Conservation (phyloP, 2,329 filamentous ascomycete genomes). For the Aspergillus brunneoviolaceus region DNA sequence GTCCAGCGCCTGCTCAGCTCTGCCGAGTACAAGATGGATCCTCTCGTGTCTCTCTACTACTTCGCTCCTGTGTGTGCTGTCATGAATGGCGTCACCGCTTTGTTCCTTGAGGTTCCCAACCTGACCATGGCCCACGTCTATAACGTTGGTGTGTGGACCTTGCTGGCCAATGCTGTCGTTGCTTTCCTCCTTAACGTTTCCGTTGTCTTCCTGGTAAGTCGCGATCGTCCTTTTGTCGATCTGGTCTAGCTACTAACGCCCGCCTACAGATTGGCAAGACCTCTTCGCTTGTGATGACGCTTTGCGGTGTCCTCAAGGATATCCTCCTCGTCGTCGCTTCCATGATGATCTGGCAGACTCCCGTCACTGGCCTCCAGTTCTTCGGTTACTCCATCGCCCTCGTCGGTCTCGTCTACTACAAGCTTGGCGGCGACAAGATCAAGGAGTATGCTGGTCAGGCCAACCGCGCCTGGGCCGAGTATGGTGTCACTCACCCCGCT, state of each 20-base stretch:
- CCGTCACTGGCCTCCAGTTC: slow-evolving; percentile 68
- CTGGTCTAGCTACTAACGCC: background rate
- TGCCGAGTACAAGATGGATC: slow-evolving; percentile 83
- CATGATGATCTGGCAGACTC: slow-evolving; percentile 74
- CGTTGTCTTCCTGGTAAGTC: slow-evolving; percentile 77
- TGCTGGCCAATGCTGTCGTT: slow-evolving; percentile 72
- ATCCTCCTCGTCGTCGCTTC: slow-evolving; percentile 77
- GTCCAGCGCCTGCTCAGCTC: slow-evolving; percentile 77
- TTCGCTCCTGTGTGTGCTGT: slow-evolving; percentile 80
- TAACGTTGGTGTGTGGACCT: slow-evolving; percentile 62
- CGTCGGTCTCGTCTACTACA: slow-evolving; percentile 65
- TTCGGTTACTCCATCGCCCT: slow-evolving; percentile 76
- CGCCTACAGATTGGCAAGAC: slow-evolving; percentile 74
- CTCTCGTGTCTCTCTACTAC: slow-evolving; percentile 84
- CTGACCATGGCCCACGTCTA: slow-evolving; percentile 67
- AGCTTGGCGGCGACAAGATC: slow-evolving; percentile 73
- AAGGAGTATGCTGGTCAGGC: slow-evolving; percentile 74
- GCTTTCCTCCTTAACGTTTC: slow-evolving; percentile 81
- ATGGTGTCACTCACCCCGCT: slow-evolving; percentile 72
- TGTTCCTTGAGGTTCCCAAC: slow-evolving; percentile 66
- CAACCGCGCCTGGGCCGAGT: slow-evolving; percentile 79
- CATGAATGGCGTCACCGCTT: slow-evolving; percentile 72
- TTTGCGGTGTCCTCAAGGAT: slow-evolving; percentile 84
- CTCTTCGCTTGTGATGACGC: slow-evolving; percentile 79
- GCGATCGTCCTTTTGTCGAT: background rate